These are phyloP conservation scores for Thielaviopsis musarum DNA, from an alignment of 2,329 filamentous ascomycete species.

Conservation along the genomic window DNA sequence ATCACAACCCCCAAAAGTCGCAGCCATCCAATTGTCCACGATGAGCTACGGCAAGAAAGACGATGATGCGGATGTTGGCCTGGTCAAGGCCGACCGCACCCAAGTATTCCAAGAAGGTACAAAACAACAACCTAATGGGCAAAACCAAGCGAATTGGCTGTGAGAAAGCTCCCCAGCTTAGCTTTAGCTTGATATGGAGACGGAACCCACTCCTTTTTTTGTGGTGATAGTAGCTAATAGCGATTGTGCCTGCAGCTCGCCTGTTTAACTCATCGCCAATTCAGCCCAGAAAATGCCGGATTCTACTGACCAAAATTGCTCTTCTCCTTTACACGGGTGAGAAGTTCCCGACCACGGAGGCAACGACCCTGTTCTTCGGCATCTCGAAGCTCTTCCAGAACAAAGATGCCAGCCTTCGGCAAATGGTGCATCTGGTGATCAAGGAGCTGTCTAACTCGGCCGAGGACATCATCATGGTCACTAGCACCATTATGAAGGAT, in stretches of 20 bases:
- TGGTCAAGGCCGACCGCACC: conserved; percentile 95
- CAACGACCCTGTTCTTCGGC: conserved; percentile 94
- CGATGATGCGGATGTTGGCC: conserved; percentile 82
- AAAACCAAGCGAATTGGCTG: neutral
- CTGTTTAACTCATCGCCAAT: conserved; percentile 96
- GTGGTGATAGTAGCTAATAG: neutral
- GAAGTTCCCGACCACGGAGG: conserved; percentile 92
- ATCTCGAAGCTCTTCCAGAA: conserved; percentile 99
- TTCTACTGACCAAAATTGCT: conserved; percentile 91
- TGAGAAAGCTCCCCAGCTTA: neutral
- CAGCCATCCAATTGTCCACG: conserved; percentile 25
- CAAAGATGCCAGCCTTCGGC: conserved; percentile 91
- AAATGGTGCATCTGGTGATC: conserved; percentile 97
- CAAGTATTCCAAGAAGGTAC: conserved; percentile 97
- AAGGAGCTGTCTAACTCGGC: conserved; percentile 93
- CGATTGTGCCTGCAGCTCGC: conserved; percentile 48
- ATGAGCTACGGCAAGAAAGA: conserved; percentile 99
- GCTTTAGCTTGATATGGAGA: conserved; percentile 3
- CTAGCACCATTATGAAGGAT: conserved; percentile 99
- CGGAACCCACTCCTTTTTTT: neutral
- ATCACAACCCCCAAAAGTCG: neutral
- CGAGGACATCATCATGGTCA: conserved; percentile 99
- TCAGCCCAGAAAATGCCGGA: conserved; percentile 91
- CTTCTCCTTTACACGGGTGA: conserved; percentile 94
- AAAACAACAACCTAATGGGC: no score